Base-by-base conservation (phyloP, 352 stramenopile genomes). In the Globisporangium heterothallicum region DNA sequence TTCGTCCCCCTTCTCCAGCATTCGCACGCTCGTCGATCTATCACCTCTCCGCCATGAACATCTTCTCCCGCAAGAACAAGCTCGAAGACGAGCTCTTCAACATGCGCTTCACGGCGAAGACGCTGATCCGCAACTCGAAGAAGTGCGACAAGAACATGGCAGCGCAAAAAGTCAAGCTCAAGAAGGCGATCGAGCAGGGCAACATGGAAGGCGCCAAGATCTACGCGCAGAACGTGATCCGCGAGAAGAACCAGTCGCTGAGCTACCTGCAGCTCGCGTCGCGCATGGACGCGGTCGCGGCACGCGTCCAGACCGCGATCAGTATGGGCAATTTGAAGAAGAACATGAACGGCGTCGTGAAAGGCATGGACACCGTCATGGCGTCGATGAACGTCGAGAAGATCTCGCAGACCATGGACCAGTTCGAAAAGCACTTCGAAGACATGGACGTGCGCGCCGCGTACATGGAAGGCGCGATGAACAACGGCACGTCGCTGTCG, bases 341-440 rank as follows among this genome's bases (percentile, higher is more conserved):
- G 55, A 96, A 95, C 52, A 99, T 99, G 96, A 88, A 85, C 57
- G 88, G 90, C 30, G 94, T 99, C 9, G 94, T 98, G 29, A 96
- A 92, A 58, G 97, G 96, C 35, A 99, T 99, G 96, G 87, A 97
- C 67, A 97, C 86, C 38, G 92, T 96, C 27, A 88, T 99, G 72
- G 86, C 92, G 47, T 91, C 79, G 10, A 99, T 99, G 96, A 94
- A 99, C 67, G 85, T 98, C 27, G 94, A 98, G 63, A 96, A 98
- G 74, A 98, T 99, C 54, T 95, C 84, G 48, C 77, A 93, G 55
- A 96, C 90, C 4, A 98, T 99, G 95, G 95, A 99, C 58, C 92
- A 98, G 69, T 99, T 99, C 66, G 97, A 99, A 68, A 84, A 97
- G 64, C 96, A 99, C 74, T 99, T 99, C 78, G 96, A 99, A 64